These are phyloP conservation scores for Ustanciosporium gigantosporum DNA, from an alignment of 1,284 basidiomycete genomes.

Conservation along the genomic window DNA sequence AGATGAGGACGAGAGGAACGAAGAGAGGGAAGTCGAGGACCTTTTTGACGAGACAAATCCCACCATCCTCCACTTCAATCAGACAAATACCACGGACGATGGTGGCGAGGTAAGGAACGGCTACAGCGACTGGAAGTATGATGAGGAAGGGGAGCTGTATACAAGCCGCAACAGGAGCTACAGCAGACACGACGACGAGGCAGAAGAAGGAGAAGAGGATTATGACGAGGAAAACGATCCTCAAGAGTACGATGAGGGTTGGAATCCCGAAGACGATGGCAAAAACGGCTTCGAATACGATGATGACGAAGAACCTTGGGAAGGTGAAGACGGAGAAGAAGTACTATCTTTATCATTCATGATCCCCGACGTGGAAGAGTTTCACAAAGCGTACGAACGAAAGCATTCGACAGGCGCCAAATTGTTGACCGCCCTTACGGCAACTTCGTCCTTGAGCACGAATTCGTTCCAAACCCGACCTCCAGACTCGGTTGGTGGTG, in stretches of 20 bases:
- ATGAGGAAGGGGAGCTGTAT: conserved; percentile 12
- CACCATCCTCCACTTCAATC: too few relatives aligned
- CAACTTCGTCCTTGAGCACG: neutral
- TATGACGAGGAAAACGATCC: too few relatives aligned
- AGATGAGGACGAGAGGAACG: too few relatives aligned
- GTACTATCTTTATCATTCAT: too few relatives aligned
- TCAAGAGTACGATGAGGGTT: neutral
- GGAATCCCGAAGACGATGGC: neutral
- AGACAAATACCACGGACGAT: too few relatives aligned
- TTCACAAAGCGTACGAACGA: neutral
- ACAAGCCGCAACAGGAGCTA: too few relatives aligned
- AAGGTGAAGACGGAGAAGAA: conserved; percentile 1
- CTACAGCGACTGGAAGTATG: conserved; percentile 20
- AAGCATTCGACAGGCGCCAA: neutral
- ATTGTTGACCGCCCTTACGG: neutral
- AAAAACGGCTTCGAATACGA: neutral
- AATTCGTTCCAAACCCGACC: too few relatives aligned
- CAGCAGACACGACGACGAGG: neutral
- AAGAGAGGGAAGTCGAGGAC: too few relatives aligned
- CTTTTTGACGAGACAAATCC: too few relatives aligned
- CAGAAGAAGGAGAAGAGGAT: neutral
- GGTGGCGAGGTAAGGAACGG: too few relatives aligned
- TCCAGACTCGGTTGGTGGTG: conserved; percentile 12
- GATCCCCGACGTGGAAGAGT: conserved; percentile 19
- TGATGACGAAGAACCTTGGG: conserved; percentile 1